Evolutionary conservation across 108 stramenopile genomes (phyloP).

Genomic region (Chaetoceros tenuissimus): DNA sequence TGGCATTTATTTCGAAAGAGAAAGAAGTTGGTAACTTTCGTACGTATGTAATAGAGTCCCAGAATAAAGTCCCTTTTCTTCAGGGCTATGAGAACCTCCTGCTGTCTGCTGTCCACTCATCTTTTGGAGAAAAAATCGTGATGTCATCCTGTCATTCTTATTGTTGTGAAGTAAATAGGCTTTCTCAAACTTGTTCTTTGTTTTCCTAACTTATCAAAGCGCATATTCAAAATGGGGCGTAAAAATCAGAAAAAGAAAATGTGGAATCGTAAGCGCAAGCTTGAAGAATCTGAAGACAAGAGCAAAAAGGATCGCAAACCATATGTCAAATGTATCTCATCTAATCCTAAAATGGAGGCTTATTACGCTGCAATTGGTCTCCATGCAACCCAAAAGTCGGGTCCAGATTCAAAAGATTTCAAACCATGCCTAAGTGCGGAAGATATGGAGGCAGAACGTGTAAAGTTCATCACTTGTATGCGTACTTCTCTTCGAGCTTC

Average conservation of each 20-base stretch:
- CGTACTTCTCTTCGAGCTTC: slow-evolving; percentile 56
- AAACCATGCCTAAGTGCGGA: slow-evolving; percentile 36
- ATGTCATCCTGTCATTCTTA: too few species aligned
- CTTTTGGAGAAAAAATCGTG: too few species aligned
- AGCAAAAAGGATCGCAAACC: slow-evolving; percentile 5
- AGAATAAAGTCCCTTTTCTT: too few species aligned
- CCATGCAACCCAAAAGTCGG: slow-evolving; percentile 23
- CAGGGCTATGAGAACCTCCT: too few species aligned
- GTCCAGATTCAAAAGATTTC: slow-evolving; percentile 25
- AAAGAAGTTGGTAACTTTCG: too few species aligned
- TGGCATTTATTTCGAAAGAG: too few species aligned
- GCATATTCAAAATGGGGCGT: slow-evolving; percentile 1
- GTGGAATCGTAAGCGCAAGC: slow-evolving; percentile 20
- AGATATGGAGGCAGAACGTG: slow-evolving; percentile 50
- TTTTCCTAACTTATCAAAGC: too few species aligned
- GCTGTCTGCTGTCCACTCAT: too few species aligned
- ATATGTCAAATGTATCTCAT: slow-evolving; percentile 16
- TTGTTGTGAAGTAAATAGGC: too few species aligned
- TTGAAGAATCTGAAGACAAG: slow-evolving; percentile 9
- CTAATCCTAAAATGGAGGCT: slow-evolving; percentile 72
- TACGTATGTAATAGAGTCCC: too few species aligned
- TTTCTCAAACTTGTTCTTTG: too few species aligned
- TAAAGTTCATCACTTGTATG: slow-evolving; percentile 45
- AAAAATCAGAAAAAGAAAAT: neutral
- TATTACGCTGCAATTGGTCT: slow-evolving; percentile 71